Base-by-base conservation (phyloP, 495 filamentous ascomycete genomes). In the Neurospora cerealis region DNA sequence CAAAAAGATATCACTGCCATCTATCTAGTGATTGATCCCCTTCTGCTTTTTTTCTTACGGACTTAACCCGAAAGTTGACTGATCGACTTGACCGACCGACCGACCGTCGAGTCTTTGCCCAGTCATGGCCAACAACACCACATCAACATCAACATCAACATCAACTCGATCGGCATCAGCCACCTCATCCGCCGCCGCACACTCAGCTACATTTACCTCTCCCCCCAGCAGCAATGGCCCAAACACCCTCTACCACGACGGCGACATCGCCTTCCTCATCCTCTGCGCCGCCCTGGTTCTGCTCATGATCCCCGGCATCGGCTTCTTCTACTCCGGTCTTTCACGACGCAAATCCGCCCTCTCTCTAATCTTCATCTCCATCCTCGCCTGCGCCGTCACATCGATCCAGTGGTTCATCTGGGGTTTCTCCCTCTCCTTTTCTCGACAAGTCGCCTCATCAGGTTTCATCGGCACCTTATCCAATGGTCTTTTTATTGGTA, bases 371-470 rank as follows among this genome's bases (percentile, higher is more conserved):
- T 97, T 95, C 95, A 89, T 97, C 36, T 97, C 94, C 32, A 87
- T 98, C 79, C 97, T 97, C 93, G 90, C 93, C 24, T 89, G 91
- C 28, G 95, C 92, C 28, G 92, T 98, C 66, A 90, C 94, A 11
- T 91, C 90, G 28, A 96, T 98, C 83, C 94, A 98, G 82, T 98
- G 95, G 95, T 98, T 97, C 86, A 97, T 98, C 87, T 98, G 95
- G 95, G 95, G 95, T 40, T 98, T 95, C 80, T 96, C 93, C 5
- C 85, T 98, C 39, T 89, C 94, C 42, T 98, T 97, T 83, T 96
- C 93, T n/a, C 93, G 96, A 80, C 84, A 87, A 3, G 94, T 93
- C 10, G 92, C 93, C 42, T 89, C 83, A 40, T 98, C 46, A 2
- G 46, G 46, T 54, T 24, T 87, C 82, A 93, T 98, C 76, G 95